Evolutionary conservation across 1,284 basidiomycete species (phyloP).

Genomic region (Ustilago cynodontis): DNA sequence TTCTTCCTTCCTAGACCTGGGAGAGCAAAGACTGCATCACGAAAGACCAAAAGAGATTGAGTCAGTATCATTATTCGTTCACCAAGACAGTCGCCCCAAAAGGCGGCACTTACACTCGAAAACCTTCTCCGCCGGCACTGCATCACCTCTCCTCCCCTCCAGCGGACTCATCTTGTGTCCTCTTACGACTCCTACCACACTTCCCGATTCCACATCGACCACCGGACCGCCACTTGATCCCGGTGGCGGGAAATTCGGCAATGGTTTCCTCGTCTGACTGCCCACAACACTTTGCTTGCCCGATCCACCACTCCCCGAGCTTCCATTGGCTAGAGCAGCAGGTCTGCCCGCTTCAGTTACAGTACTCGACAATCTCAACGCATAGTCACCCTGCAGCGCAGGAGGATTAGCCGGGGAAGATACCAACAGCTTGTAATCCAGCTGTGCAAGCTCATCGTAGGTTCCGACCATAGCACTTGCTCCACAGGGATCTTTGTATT

Average conservation of each 20-base stretch:
- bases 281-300: constrained; percentile 6
- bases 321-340: not conserved
- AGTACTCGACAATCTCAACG: constrained; percentile 34
- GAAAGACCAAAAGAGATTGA: not conserved
- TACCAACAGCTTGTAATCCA: constrained; percentile 69
- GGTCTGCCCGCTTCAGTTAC: constrained; percentile 14
- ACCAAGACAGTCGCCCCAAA: not conserved
- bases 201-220: constrained; percentile 76
- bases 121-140: constrained; percentile 78
- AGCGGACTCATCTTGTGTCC: constrained; percentile 75
- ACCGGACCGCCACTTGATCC: constrained; percentile 81
- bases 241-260: constrained; percentile 74
- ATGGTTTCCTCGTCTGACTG: constrained; percentile 31
- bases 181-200: constrained; percentile 79
- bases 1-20: constrained; percentile 63
- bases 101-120: constrained; percentile 72
- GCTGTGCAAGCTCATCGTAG: constrained; percentile 77
- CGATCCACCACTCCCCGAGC: not conserved
- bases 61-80: not conserved
- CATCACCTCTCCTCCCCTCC: constrained; percentile 77
- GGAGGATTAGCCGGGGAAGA: constrained; percentile 55
- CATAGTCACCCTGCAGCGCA: constrained; percentile 40
- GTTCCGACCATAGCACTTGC: constrained; percentile 73
- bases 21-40: constrained; percentile 54
- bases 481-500: constrained; percentile 65